These are phyloP conservation scores for Suhomyces vadensis DNA, from an alignment of 805 yeast species.

Conservation along the genomic window DNA sequence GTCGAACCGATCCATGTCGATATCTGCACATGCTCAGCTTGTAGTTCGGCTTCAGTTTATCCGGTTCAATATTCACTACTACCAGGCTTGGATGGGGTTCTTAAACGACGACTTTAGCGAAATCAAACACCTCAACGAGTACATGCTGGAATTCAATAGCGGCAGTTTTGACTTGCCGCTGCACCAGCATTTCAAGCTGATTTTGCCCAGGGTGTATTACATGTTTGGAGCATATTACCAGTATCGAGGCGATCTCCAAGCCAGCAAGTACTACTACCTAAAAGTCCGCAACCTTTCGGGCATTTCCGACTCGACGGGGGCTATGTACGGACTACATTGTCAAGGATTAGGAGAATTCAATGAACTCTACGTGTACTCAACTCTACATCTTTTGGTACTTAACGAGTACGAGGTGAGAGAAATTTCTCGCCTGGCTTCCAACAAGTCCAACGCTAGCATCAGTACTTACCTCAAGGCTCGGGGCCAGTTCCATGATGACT, in stretches of 20 bases:
- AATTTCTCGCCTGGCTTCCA: conserved; percentile 4
- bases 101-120: conserved; percentile 25
- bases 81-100: conserved; percentile 39
- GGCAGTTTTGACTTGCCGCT: conserved; percentile 34
- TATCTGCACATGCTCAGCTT: conserved; percentile 22
- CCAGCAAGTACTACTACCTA: conserved; percentile 41
- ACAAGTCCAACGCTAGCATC: conserved; percentile 4
- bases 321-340: conserved; percentile 23
- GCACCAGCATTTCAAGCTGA: conserved; percentile 26
- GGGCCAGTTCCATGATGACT: conserved; percentile 15
- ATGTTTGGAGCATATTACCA: conserved; percentile 44
- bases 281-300: conserved; percentile 29
- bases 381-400: conserved; percentile 29
- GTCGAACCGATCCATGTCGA: conserved; percentile 15
- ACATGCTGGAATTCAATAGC: conserved; percentile 37
- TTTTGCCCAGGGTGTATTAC: conserved; percentile 41
- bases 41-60: conserved; percentile 31
- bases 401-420: conserved; percentile 23
- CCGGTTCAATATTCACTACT: conserved; percentile 30
- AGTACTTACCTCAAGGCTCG: conserved; percentile 14
- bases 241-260: conserved; percentile 31
- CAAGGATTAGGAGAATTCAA: conserved; percentile 20
- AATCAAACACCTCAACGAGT: conserved; percentile 27
- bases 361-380: conserved; percentile 31
- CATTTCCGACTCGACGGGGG: background rate